These are phyloP conservation scores for Mallotus japonicus DNA, from an alignment of 441 rosid species.

Conservation along the genomic window DNA sequence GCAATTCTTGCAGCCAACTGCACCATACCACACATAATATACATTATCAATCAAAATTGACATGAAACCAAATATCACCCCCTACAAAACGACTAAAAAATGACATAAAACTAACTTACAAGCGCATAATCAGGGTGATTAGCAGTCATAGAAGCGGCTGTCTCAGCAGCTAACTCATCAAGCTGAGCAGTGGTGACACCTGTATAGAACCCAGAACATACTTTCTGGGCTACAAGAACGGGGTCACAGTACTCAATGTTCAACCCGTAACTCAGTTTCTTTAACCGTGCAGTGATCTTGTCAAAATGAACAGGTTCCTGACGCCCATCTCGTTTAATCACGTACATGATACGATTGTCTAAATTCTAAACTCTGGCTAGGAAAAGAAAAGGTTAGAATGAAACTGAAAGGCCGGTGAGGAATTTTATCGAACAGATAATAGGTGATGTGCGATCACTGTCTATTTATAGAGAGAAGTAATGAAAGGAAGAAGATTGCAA, in stretches of 20 bases:
- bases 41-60: background rate
- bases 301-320: conserved; percentile 76
- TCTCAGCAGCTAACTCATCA: conserved; percentile 96
- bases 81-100: background rate
- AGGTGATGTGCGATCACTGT: background rate
- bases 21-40: conserved; percentile 3
- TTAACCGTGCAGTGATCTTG: conserved; percentile 71
- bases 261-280: conserved; percentile 78
- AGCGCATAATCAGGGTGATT: conserved; percentile 93
- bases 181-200: conserved; percentile 92
- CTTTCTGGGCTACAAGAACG: conserved; percentile 80
- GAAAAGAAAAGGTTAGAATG: background rate
- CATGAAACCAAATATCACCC: background rate
- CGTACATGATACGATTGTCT: conserved; percentile 45
- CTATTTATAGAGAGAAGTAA: background rate
- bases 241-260: conserved; percentile 78
- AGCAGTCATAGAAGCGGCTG: conserved; percentile 94
- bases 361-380: background rate
- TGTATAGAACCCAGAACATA: conserved; percentile 73
- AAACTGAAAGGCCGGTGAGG: conserved; percentile 2
- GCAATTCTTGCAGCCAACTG: conserved; percentile 94
- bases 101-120: conserved; percentile 39
- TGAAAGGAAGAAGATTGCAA: conserved; percentile 1
- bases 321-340: conserved; percentile 72
- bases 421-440: conserved; percentile 40